Base-by-base conservation (phyloP, 2,329 filamentous ascomycete genomes). In the Harringtonia aguacate region DNA sequence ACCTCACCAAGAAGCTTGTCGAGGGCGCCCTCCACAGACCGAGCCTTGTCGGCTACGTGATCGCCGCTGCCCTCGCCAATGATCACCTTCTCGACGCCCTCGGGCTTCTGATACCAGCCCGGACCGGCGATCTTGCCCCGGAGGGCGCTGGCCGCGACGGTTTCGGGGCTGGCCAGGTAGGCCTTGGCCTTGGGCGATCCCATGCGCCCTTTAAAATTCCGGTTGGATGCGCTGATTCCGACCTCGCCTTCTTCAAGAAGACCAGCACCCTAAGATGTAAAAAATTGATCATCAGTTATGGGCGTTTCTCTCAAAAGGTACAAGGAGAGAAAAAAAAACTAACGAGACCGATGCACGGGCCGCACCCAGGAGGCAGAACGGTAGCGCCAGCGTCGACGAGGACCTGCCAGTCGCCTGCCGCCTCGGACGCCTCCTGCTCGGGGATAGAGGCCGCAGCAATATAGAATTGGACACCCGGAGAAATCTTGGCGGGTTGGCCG, bases 161-260 rank as follows among this genome's bases (percentile, higher is more conserved):
- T 81, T 56, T 95, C 89, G 1, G 92, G 89, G 52, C 84, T 90
- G 7, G 82, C 84, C 1, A 95, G 79, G 59, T 95, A 95, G 0
- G 87, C 86, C 56, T 87, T 38, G 1, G 21, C 18, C 33, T 8
- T n/a, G 3, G 75, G 79, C 14, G 75, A 81, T 4, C 89, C 89
- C 85, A 95, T 94, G 3, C 89, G 78, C 0, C 88, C 89, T 62
- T 89, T 88, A 70, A 89, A 95, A 61, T 95, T 95, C 12, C 89
- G 73, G 67, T 95, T 95, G 41, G 73, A 80, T 0, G 87, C 86
- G 48, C 73, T 81, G 53, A 95, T 89, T 20, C 88, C 88, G 10
- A 88, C 79, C 64, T 95, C 88, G n/a, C 85, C 86, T 2, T 77
- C 73, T 60, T 95, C 81, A 1, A 95, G 72, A 0, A 95, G 69